These are phyloP conservation scores for Yarrowia hollandica DNA, from an alignment of 805 yeast genomes.

Conservation along the genomic window DNA sequence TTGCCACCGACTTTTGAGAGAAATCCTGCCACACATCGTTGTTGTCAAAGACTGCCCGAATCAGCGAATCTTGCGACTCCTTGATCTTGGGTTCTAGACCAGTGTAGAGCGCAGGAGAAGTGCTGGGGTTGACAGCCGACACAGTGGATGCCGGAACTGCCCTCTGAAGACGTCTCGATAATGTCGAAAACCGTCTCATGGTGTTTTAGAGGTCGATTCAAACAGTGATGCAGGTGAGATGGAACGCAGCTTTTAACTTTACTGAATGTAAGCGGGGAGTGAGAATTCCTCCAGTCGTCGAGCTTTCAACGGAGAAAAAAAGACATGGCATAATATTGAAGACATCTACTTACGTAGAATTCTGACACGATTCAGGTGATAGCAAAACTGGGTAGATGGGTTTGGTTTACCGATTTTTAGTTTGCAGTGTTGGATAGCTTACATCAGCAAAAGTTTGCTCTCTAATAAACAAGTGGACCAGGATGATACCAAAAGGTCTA, in stretches of 20 bases:
- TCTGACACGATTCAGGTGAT: no score
- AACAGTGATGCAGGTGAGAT: neutral
- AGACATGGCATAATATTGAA: no score
- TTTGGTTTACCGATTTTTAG: no score
- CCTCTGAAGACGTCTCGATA: neutral
- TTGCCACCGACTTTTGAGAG: slow-evolving; percentile 1
- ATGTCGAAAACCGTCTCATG: slow-evolving; percentile 17
- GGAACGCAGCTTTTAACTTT: neutral
- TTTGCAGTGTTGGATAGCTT: no score
- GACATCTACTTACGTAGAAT: no score
- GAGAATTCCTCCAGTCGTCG: no score
- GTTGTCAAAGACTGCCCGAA: slow-evolving; percentile 35
- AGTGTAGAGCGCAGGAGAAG: slow-evolving; percentile 2
- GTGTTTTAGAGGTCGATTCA: neutral
- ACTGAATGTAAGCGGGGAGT: no score
- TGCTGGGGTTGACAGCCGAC: neutral
- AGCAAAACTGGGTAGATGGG: no score
- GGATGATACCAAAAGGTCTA: no score
- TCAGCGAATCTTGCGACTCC: slow-evolving; percentile 33
- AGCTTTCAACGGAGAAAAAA: no score
- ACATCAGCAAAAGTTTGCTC: no score
- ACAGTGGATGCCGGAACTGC: neutral
- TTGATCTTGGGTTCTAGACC: slow-evolving; percentile 19
- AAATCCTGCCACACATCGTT: slow-evolving; percentile 31
- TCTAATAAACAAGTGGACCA: no score